Conservation (phyloP, 768 basidiomycete species). For the Udeniomyces megalosporus region DNA sequence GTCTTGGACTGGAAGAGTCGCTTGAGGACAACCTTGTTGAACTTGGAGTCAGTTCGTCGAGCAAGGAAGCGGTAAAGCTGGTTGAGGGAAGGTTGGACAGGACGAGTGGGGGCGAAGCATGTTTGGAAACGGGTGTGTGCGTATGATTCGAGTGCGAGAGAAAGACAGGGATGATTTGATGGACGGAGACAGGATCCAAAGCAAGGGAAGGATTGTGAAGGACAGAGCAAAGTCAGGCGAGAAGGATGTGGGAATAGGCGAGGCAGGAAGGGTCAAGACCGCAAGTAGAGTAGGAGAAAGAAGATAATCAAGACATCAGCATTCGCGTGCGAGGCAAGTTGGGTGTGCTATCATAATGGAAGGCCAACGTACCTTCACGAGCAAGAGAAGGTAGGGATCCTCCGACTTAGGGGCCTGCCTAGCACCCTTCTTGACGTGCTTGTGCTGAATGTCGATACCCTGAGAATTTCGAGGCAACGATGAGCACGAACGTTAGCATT, state of each 20-base stretch:
- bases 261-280: background rate
- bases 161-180: too few species aligned
- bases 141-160: too few species aligned
- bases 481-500: background rate
- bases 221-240: background rate
- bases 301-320: background rate
- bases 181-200: too few species aligned
- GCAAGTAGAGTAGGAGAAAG: background rate
- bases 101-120: too few species aligned
- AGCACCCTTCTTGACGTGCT: conserved; percentile 97
- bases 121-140: background rate
- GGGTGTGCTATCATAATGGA: too few species aligned
- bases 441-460: conserved; percentile 90
- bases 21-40: conserved; percentile 94
- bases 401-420: conserved; percentile 93
- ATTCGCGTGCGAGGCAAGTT: background rate
- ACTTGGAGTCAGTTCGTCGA: conserved; percentile 81
- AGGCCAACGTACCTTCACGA: conserved; percentile 64
- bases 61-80: conserved; percentile 98
- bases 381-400: conserved; percentile 95
- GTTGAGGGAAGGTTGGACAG: background rate
- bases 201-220: too few species aligned
- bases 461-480: conserved; percentile 27
- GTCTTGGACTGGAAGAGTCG: conserved; percentile 91
- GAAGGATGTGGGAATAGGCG: background rate